These are phyloP conservation scores for Phalaenopsis hybrid DNA, from an alignment of 116 monocot species.

Conservation along the genomic window DNA sequence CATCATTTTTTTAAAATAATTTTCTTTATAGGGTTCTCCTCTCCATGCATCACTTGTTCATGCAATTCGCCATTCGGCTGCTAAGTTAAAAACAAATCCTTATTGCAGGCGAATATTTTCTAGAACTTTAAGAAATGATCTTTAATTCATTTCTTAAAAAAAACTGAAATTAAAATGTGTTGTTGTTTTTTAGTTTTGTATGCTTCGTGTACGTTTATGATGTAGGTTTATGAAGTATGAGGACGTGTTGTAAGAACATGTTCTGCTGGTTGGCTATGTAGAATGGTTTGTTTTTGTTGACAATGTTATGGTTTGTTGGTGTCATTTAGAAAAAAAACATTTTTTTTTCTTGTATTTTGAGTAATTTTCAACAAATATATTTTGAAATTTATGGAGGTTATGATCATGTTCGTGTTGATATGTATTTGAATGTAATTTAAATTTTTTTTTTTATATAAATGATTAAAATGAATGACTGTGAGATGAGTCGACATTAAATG, in stretches of 20 bases:
- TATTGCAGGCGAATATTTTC: conserved; percentile 25
- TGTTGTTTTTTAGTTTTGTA: neutral
- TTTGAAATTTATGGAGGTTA: neutral
- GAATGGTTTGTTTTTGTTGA: neutral
- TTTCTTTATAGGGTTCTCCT: conserved; percentile 23
- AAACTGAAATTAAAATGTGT: neutral
- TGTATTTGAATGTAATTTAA: neutral
- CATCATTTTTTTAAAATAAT: too few species aligned
- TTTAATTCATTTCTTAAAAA: neutral
- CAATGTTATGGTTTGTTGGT: neutral
- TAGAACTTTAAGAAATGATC: neutral
- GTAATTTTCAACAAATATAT: neutral
- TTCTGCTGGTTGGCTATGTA: neutral
- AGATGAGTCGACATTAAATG: too few species aligned
- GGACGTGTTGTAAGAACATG: too few species aligned
- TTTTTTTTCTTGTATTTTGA: too few species aligned
- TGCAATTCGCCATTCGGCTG: conserved; percentile 22
- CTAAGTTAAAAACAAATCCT: conserved; percentile 25
- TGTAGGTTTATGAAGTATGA: neutral
- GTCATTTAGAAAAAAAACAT: too few species aligned
- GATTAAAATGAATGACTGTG: too few species aligned
- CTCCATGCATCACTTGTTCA: conserved; percentile 17
- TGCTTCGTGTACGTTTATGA: neutral
- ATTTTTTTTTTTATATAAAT: too few species aligned
- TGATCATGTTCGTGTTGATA: too few species aligned